Conservation (phyloP, 2,329 filamentous ascomycete genomes). For the Aspergillus tanneri region DNA sequence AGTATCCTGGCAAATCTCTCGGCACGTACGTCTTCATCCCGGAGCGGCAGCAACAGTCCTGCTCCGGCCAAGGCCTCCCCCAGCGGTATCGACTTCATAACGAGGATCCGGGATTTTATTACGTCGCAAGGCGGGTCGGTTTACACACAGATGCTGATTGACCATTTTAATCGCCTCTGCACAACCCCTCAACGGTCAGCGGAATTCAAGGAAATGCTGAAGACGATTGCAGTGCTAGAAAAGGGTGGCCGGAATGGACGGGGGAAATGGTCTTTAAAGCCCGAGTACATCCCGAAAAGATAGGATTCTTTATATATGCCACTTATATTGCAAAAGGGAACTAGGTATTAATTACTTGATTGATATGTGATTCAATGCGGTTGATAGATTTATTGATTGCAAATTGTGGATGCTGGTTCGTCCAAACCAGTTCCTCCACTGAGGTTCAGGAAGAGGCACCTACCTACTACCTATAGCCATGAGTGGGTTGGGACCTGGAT, state of each 20-base stretch:
- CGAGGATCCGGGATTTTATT: slow-evolving; percentile 76
- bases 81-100: slow-evolving; percentile 62
- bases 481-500: too few relatives aligned
- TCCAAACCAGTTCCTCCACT: too few relatives aligned
- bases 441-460: too few relatives aligned
- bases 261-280: slow-evolving; percentile 60
- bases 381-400: too few relatives aligned
- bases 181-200: slow-evolving; percentile 65
- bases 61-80: slow-evolving; percentile 42
- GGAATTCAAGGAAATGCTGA: slow-evolving; percentile 80
- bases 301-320: background rate
- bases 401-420: too few relatives aligned
- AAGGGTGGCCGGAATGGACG: slow-evolving; percentile 49
- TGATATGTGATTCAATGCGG: too few relatives aligned
- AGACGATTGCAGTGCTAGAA: slow-evolving; percentile 71
- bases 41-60: slow-evolving; percentile 41
- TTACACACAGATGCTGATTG: slow-evolving; percentile 79
- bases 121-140: slow-evolving; percentile 73
- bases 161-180: slow-evolving; percentile 84
- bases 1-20: slow-evolving; percentile 43
- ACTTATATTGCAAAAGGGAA: too few relatives aligned
- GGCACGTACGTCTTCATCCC: slow-evolving; percentile 22
- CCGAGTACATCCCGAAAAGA: slow-evolving; percentile 48
- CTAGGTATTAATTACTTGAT: too few relatives aligned
- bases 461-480: too few relatives aligned